phyloP scores from a whole-genome alignment of 441 rosid genomes.

The Aleurites moluccanus region DNA sequence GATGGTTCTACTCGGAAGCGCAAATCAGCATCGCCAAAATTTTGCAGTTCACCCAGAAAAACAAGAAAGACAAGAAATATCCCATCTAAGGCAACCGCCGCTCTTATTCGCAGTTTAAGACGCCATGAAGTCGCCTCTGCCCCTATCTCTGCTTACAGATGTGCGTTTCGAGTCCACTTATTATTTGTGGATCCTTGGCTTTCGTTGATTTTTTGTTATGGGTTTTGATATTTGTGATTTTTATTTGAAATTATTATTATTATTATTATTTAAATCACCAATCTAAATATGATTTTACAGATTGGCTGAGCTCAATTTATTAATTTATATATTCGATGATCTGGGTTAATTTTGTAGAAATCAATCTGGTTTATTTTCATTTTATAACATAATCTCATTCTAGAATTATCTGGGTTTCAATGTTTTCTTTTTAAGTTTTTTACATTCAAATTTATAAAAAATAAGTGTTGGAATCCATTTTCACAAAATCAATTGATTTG shows the following conservation, averaged over 20 bases:
- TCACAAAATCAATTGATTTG: too few relatives aligned
- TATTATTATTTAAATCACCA: too few relatives aligned
- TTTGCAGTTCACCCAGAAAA: conserved; percentile 17
- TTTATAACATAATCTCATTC: too few relatives aligned
- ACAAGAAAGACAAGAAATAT: conserved; percentile 12
- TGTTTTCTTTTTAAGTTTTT: too few relatives aligned
- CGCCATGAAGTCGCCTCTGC: conserved; percentile 69
- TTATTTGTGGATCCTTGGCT: not conserved
- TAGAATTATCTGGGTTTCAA: too few relatives aligned
- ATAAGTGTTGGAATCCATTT: too few relatives aligned
- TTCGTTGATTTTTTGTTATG: not conserved
- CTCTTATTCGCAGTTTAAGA: conserved; percentile 65
- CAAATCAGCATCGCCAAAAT: not conserved
- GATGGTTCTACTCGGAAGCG: not conserved
- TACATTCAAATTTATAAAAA: too few relatives aligned
- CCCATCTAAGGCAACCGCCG: conserved; percentile 59
- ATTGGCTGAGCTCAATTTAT: not conserved
- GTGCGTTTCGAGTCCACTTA: conserved; percentile 26
- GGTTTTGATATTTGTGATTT: not conserved
- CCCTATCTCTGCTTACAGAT: conserved; percentile 64
- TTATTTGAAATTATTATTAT: not conserved
- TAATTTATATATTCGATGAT: not conserved
- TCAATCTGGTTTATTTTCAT: too few relatives aligned
- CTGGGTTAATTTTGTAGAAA: not conserved
- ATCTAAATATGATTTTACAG: too few relatives aligned